Conservation (phyloP, 2,329 filamentous ascomycete species). For the Aureobasidium sp. region DNA sequence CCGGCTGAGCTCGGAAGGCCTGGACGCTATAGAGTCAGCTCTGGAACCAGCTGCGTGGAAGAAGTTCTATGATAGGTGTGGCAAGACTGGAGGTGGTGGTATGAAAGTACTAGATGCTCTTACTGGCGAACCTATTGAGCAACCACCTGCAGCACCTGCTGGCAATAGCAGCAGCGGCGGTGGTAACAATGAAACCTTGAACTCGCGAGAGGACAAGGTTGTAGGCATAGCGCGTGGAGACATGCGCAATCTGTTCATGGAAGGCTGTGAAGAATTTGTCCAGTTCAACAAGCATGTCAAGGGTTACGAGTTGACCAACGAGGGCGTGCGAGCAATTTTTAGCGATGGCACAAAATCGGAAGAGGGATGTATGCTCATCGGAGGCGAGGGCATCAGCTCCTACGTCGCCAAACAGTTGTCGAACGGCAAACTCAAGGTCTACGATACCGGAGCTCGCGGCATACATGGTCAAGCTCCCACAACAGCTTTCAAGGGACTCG, state of each 20-base stretch:
- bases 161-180: constrained; percentile 18
- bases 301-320: constrained; percentile 50
- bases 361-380: constrained; percentile 54
- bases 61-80: constrained; percentile 53
- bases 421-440: constrained; percentile 52
- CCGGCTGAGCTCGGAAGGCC: constrained; percentile 49
- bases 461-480: constrained; percentile 61
- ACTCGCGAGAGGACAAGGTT: constrained; percentile 51
- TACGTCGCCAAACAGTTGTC: constrained; percentile 55
- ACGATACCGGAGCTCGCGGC: constrained; percentile 56
- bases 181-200: constrained; percentile 27
- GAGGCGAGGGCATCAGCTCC: constrained; percentile 58
- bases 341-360: constrained; percentile 53
- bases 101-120: constrained; percentile 47
- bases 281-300: constrained; percentile 51
- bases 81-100: constrained; percentile 53
- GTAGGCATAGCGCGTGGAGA: constrained; percentile 57
- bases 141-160: neutral
- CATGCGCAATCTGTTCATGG: constrained; percentile 54
- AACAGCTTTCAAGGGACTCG: constrained; percentile 53
- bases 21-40: constrained; percentile 55
- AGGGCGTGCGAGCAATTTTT: constrained; percentile 53
- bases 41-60: constrained; percentile 40
- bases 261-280: constrained; percentile 49
- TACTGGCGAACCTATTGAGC: constrained; percentile 41